Conservation (phyloP, 108 stramenopile genomes). For the Fragilariopsis cylindrus region DNA sequence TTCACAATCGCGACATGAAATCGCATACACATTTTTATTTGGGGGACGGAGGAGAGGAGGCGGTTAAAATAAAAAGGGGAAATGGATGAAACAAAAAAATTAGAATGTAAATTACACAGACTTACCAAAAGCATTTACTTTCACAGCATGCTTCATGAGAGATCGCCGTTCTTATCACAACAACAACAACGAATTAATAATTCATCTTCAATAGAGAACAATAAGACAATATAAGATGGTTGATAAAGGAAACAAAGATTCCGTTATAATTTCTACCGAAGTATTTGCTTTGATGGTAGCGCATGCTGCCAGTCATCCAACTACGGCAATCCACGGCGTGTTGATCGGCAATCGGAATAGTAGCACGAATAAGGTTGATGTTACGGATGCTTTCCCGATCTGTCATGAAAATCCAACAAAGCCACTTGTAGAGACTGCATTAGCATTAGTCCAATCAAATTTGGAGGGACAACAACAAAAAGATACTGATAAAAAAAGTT, state of each 20-base stretch:
- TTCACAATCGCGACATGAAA: too few relatives aligned
- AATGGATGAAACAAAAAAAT: too few relatives aligned
- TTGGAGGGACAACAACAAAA: neutral
- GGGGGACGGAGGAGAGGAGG: too few relatives aligned
- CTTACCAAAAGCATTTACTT: too few relatives aligned
- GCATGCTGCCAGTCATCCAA: constrained; percentile 48
- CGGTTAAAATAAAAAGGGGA: too few relatives aligned
- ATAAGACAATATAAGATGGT: neutral
- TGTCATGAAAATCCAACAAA: constrained; percentile 78
- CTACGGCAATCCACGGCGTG: constrained; percentile 59
- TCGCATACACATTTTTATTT: too few relatives aligned
- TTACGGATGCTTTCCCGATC: constrained; percentile 59
- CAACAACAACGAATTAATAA: neutral
- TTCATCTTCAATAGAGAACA: neutral
- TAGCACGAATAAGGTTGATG: neutral
- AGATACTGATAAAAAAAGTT: neutral
- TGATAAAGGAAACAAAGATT: neutral
- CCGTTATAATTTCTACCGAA: constrained; percentile 29
- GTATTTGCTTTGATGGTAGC: constrained; percentile 48
- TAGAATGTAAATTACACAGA: too few relatives aligned
- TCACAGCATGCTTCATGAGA: too few relatives aligned
- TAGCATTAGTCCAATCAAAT: constrained; percentile 37
- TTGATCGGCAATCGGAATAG: constrained; percentile 44
- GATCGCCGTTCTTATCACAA: too few relatives aligned
- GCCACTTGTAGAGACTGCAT: constrained; percentile 62